These are phyloP conservation scores for Nyctanthes arbortristis DNA, from an alignment of 257 asterid genomes.

Conservation along the genomic window DNA sequence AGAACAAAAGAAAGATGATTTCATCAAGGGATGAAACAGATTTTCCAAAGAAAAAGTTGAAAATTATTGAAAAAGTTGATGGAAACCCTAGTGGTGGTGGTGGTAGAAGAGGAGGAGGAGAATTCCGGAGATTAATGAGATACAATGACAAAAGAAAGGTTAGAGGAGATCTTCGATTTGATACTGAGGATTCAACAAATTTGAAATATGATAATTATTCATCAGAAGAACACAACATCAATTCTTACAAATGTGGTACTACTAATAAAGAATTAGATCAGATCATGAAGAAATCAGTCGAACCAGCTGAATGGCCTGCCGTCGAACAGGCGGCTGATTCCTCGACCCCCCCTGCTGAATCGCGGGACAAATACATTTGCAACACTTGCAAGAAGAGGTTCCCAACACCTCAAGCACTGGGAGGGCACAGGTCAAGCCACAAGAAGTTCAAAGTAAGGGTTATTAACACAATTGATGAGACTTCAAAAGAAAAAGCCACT, in stretches of 20 bases:
- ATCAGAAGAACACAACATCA: too few relatives aligned
- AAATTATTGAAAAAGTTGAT: slow-evolving; percentile 6
- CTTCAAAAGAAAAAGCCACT: neutral
- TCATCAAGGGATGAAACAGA: neutral
- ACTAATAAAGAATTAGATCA: neutral
- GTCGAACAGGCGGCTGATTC: neutral
- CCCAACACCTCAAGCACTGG: slow-evolving; percentile 43
- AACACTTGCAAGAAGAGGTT: slow-evolving; percentile 32
- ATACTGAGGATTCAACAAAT: too few relatives aligned
- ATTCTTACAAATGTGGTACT: neutral
- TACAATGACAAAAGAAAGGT: neutral
- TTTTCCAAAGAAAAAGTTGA: slow-evolving; percentile 1
- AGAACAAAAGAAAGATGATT: neutral
- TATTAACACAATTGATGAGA: slow-evolving; percentile 21
- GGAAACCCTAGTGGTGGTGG: slow-evolving; percentile 6
- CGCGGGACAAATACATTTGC: slow-evolving; percentile 25
- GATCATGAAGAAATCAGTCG: neutral
- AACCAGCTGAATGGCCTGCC: too few relatives aligned
- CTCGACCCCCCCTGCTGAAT: neutral
- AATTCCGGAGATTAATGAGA: neutral
- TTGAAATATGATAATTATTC: too few relatives aligned
- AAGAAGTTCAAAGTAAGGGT: slow-evolving; percentile 30
- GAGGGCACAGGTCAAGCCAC: slow-evolving; percentile 47
- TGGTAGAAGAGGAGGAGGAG: too few relatives aligned
- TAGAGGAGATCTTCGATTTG: neutral